phyloP scores from a whole-genome alignment of 352 stramenopile species.

The Thalassiosira mediterranea region DNA sequence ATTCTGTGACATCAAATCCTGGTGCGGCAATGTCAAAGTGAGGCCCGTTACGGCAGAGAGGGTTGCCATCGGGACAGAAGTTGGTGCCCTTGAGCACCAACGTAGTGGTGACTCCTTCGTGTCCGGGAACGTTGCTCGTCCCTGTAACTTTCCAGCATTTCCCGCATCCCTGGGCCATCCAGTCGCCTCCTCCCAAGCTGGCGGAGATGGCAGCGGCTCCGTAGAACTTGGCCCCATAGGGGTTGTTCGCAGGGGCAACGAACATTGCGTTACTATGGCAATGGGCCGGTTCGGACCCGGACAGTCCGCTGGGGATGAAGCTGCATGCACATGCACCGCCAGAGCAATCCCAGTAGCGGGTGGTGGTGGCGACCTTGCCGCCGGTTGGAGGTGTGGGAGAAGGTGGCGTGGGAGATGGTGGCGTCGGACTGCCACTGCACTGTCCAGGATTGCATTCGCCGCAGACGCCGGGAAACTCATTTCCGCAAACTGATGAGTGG shows the following conservation, averaged over 20 bases:
- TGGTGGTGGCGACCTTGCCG: slow-evolving; percentile 31
- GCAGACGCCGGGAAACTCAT: too few relatives aligned
- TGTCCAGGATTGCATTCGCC: too few relatives aligned
- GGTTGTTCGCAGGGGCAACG: slow-evolving; percentile 42
- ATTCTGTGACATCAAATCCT: slow-evolving; percentile 53
- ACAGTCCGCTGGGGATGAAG: slow-evolving; percentile 23
- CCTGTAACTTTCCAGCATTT: slow-evolving; percentile 62
- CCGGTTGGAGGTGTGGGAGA: slow-evolving; percentile 16
- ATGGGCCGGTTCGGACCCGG: slow-evolving; percentile 12
- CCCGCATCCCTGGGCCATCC: slow-evolving; percentile 49
- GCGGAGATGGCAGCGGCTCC: slow-evolving; percentile 50
- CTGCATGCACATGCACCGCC: slow-evolving; percentile 52
- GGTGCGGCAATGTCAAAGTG: slow-evolving; percentile 69
- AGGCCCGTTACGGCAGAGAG: slow-evolving; percentile 15
- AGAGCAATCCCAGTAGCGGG: slow-evolving; percentile 57
- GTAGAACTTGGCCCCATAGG: slow-evolving; percentile 54
- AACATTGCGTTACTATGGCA: slow-evolving; percentile 67
- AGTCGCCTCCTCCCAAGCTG: slow-evolving; percentile 41
- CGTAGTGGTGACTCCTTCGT: slow-evolving; percentile 28
- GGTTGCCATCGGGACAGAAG: slow-evolving; percentile 48
- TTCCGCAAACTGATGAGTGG: too few relatives aligned
- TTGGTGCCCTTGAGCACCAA: slow-evolving; percentile 60
- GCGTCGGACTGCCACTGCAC: background rate
- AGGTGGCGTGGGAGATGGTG: slow-evolving; percentile 9
- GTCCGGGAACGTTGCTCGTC: slow-evolving; percentile 24